A percentile compares a stretch with the other conserved stretches of the same genome.
These are phyloP conservation scores for Prillingera fragicola DNA, from an alignment of 1,284 basidiomycete species.

Conservation along the genomic window DNA sequence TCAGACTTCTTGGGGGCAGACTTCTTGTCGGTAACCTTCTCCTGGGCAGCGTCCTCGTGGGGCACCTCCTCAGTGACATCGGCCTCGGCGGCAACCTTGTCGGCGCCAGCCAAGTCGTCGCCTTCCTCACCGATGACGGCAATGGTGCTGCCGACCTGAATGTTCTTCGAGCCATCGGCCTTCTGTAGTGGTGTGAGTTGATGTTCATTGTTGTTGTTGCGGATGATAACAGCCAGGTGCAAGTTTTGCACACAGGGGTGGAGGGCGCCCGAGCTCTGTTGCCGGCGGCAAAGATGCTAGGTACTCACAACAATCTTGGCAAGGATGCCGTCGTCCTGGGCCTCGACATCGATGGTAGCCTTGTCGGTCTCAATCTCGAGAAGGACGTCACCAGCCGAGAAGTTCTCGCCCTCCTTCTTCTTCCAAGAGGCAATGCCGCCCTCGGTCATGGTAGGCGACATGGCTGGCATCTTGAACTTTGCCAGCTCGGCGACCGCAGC, in stretches of 20 bases:
- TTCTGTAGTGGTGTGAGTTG: conserved; percentile 7
- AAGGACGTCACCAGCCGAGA: conserved; percentile 79
- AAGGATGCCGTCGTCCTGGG: conserved; percentile 91
- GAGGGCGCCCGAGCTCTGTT: not conserved
- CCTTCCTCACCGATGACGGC: conserved; percentile 89
- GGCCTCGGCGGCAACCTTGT: conserved; percentile 63
- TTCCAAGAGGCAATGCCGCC: conserved; percentile 98
- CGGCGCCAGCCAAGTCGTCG: conserved; percentile 80
- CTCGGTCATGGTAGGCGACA: conserved; percentile 99
- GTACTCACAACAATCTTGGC: conserved; percentile 68
- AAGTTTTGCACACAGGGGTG: not conserved
- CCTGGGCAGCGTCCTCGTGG: conserved; percentile 32
- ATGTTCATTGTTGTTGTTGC: not conserved
- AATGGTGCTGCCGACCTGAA: conserved; percentile 79
- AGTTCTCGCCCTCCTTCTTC: conserved; percentile 89
- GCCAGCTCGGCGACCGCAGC: conserved; percentile 69
- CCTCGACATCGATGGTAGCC: conserved; percentile 98
- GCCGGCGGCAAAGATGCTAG: not conserved
- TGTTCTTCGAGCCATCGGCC: conserved; percentile 76
- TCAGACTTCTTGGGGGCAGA: conserved; percentile 22
- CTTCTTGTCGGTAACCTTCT: conserved; percentile 6
- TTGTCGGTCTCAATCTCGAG: conserved; percentile 93
- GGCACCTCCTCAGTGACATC: conserved; percentile 36
- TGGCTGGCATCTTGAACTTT: conserved; percentile 96
- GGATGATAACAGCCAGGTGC: not conserved